Conservation (phyloP, 768 basidiomycete species). For the Trametes punicea region DNA sequence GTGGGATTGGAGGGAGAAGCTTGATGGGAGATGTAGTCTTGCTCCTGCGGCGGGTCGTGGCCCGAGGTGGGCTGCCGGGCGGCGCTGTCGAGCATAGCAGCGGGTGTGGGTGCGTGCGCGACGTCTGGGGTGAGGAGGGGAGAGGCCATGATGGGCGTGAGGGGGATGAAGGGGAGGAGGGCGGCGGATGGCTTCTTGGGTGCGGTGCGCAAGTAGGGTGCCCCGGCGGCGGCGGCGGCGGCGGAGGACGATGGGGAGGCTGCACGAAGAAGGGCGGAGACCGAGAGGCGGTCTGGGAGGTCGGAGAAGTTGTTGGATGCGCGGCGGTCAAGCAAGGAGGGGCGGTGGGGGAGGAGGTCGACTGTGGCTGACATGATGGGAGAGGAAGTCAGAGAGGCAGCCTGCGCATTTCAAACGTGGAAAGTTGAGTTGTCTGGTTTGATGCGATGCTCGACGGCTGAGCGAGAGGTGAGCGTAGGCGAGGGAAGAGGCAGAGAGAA, state of each 20-base stretch:
- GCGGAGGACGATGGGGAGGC: neutral
- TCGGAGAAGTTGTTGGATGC: slow-evolving; percentile 15
- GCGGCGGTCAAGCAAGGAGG: slow-evolving; percentile 21
- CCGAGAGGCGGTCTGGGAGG: slow-evolving; percentile 11
- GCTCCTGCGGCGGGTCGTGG: slow-evolving; percentile 1
- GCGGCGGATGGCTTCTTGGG: slow-evolving; percentile 15
- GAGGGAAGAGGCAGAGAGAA: neutral
- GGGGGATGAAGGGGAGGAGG: slow-evolving; percentile 30
- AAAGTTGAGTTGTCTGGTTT: no score
- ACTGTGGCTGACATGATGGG: slow-evolving; percentile 18
- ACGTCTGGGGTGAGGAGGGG: slow-evolving; percentile 51
- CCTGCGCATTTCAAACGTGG: neutral
- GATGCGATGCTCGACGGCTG: no score
- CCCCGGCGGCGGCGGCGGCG: neutral
- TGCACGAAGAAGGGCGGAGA: slow-evolving; percentile 6
- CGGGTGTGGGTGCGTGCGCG: slow-evolving; percentile 8
- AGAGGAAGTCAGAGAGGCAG: neutral
- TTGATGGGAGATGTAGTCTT: slow-evolving; percentile 14
- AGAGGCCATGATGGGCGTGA: slow-evolving; percentile 58
- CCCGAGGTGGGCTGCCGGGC: neutral
- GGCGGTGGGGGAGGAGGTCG: slow-evolving; percentile 18
- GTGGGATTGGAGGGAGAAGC: slow-evolving; percentile 37
- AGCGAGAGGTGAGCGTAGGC: no score
- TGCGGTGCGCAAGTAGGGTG: slow-evolving; percentile 7
- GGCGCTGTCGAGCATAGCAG: slow-evolving; percentile 3